A percentile compares a stretch with the other conserved stretches of the same genome.
These are phyloP conservation scores for Metschnikowia borealis DNA, from an alignment of 805 yeast genomes.

Conservation along the genomic window DNA sequence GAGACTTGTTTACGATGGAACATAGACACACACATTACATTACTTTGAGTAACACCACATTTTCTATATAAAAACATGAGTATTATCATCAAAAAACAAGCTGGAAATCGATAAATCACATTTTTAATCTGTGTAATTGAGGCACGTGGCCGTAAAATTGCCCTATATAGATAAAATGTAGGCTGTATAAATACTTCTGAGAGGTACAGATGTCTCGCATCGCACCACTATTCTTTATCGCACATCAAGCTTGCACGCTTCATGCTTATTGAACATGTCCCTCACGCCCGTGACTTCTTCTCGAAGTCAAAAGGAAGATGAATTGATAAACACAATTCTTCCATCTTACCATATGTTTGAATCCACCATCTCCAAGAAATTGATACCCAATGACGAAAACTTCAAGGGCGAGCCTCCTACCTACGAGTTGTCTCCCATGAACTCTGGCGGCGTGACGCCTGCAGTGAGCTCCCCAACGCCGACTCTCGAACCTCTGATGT, in stretches of 20 bases:
- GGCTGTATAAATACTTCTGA: not conserved
- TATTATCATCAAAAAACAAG: too few relatives aligned
- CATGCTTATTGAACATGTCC: constrained; percentile 6
- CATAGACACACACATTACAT: too few relatives aligned
- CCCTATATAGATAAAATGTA: not conserved
- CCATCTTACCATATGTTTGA: constrained; percentile 46
- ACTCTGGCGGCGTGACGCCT: constrained; percentile 18
- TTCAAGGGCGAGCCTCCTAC: constrained; percentile 39
- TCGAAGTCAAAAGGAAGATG: constrained; percentile 22
- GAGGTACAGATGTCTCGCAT: too few relatives aligned
- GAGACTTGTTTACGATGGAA: too few relatives aligned
- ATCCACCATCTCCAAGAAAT: constrained; percentile 36
- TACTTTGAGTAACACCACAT: too few relatives aligned
- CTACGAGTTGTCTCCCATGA: constrained; percentile 23
- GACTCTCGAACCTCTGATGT: constrained; percentile 6
- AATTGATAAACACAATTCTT: constrained; percentile 32
- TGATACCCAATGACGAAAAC: constrained; percentile 37
- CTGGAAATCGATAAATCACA: too few relatives aligned
- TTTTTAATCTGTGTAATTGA: too few relatives aligned
- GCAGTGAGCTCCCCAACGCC: constrained; percentile 3
- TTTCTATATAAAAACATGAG: too few relatives aligned
- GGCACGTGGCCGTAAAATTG: too few relatives aligned
- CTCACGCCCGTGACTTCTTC: constrained; percentile 6
- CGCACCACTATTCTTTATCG: not conserved
- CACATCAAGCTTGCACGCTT: constrained; percentile 1